These are phyloP conservation scores for Naganishia vishniacii DNA, from an alignment of 768 basidiomycete species.

Conservation along the genomic window DNA sequence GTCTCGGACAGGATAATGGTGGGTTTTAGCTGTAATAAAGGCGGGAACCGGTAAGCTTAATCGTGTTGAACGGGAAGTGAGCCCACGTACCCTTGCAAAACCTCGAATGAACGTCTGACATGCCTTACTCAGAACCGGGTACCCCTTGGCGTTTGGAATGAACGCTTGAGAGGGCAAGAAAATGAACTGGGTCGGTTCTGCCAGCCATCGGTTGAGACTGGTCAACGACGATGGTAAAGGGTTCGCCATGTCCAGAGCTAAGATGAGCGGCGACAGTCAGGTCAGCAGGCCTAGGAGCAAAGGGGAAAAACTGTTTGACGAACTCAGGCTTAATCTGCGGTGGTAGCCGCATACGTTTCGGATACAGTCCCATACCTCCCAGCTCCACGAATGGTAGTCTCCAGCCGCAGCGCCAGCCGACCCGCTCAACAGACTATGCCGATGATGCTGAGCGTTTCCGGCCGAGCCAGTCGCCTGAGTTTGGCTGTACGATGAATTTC, in stretches of 20 bases:
- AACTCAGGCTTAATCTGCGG: slow-evolving; percentile 49
- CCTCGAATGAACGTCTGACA: slow-evolving; percentile 86
- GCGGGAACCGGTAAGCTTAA: no score
- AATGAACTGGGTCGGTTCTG: slow-evolving; percentile 84
- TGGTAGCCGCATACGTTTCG: slow-evolving; percentile 78
- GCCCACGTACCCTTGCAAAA: slow-evolving; percentile 50
- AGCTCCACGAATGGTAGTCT: slow-evolving; percentile 55
- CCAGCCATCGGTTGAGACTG: slow-evolving; percentile 78
- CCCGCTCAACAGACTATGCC: slow-evolving; percentile 25
- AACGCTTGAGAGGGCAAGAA: slow-evolving; percentile 85
- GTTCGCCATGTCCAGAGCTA: slow-evolving; percentile 86
- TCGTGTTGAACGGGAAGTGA: no score
- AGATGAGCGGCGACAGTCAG: slow-evolving; percentile 8
- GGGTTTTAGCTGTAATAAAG: slow-evolving; percentile 66
- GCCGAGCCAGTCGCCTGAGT: background rate
- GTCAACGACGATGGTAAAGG: slow-evolving; percentile 73
- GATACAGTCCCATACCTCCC: slow-evolving; percentile 99
- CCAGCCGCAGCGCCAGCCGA: slow-evolving; percentile 23
- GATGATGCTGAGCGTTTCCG: background rate
- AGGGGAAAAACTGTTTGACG: slow-evolving; percentile 29
- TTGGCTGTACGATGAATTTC: slow-evolving; percentile 18
- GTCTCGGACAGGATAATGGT: slow-evolving; percentile 74
- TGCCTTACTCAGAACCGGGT: slow-evolving; percentile 89
- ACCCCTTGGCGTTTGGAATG: slow-evolving; percentile 91
- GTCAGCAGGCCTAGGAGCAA: background rate